phyloP scores from a whole-genome alignment of 768 basidiomycete genomes.

The Leucocoprinus leucothites region DNA sequence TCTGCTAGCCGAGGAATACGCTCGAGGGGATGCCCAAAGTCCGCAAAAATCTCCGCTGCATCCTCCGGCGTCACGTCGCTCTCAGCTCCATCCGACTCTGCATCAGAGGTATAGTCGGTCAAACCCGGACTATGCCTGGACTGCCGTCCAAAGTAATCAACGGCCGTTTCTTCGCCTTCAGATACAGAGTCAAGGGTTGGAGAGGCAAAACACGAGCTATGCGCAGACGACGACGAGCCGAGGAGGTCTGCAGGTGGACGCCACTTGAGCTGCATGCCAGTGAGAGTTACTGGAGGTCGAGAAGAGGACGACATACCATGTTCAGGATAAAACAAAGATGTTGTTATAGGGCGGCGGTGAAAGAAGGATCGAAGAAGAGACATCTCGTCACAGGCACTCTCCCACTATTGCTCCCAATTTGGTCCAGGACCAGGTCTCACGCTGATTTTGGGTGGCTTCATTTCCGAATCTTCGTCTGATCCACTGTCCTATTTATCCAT shows the following conservation, averaged over 20 bases:
- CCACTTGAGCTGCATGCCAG: constrained; percentile 8
- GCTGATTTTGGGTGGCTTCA: neutral
- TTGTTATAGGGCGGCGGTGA: constrained; percentile 8
- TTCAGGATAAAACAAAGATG: neutral
- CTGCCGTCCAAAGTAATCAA: neutral
- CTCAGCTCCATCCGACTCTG: constrained; percentile 17
- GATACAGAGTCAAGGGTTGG: neutral
- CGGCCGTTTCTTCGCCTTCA: neutral
- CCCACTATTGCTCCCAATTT: neutral
- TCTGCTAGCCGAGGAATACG: constrained; percentile 30
- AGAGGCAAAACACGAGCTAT: neutral
- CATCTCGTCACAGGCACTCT: neutral
- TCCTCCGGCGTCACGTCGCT: constrained; percentile 33
- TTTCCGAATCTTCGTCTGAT: neutral
- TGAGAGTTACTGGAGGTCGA: constrained; percentile 1
- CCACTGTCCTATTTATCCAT: constrained; percentile 9
- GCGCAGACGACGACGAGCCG: neutral
- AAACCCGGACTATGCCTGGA: neutral
- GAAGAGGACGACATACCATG: constrained; percentile 1
- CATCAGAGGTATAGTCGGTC: constrained; percentile 5
- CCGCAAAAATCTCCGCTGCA: constrained; percentile 15
- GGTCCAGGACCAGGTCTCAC: constrained; percentile 4
- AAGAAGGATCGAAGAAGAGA: constrained; percentile 8
- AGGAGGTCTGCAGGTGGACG: constrained; percentile 11
- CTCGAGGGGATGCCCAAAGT: constrained; percentile 31